Conservation (phyloP, 352 stramenopile genomes). For the Pythium aquatile region DNA sequence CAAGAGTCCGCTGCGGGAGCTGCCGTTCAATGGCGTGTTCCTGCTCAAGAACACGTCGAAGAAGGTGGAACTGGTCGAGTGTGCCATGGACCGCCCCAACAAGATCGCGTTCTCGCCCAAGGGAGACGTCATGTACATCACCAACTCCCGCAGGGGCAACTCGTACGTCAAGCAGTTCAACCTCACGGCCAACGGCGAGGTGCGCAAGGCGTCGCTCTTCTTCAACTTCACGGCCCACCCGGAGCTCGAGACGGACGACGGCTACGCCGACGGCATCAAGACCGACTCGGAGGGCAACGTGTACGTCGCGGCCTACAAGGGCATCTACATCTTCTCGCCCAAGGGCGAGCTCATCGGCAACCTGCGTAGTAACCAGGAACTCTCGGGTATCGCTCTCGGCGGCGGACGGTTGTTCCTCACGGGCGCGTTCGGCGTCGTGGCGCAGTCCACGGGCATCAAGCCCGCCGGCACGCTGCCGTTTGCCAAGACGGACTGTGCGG, state of each 20-base stretch:
- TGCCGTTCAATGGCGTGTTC: constrained; percentile 82
- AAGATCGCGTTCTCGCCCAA: constrained; percentile 79
- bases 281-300: constrained; percentile 71
- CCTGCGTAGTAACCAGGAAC: constrained; percentile 50
- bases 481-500: constrained; percentile 21
- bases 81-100: constrained; percentile 76
- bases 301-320: constrained; percentile 74
- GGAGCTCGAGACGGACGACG: constrained; percentile 53
- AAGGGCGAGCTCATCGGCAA: constrained; percentile 52
- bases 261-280: constrained; percentile 74
- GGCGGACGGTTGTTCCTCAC: constrained; percentile 77
- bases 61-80: constrained; percentile 64
- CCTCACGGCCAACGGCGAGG: constrained; percentile 51
- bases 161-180: constrained; percentile 77
- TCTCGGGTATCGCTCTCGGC: constrained; percentile 62
- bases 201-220: constrained; percentile 52
- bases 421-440: constrained; percentile 63
- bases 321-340: constrained; percentile 66
- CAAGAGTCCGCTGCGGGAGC: constrained; percentile 64
- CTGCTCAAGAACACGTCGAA: constrained; percentile 50
- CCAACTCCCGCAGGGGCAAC: constrained; percentile 73
- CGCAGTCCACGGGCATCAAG: constrained; percentile 31
- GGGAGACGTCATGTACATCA: constrained; percentile 77
- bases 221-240: constrained; percentile 79
- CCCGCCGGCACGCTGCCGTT: constrained; percentile 7